These are phyloP conservation scores for Phytophthora pisi DNA, from an alignment of 352 stramenopile genomes.

Conservation along the genomic window DNA sequence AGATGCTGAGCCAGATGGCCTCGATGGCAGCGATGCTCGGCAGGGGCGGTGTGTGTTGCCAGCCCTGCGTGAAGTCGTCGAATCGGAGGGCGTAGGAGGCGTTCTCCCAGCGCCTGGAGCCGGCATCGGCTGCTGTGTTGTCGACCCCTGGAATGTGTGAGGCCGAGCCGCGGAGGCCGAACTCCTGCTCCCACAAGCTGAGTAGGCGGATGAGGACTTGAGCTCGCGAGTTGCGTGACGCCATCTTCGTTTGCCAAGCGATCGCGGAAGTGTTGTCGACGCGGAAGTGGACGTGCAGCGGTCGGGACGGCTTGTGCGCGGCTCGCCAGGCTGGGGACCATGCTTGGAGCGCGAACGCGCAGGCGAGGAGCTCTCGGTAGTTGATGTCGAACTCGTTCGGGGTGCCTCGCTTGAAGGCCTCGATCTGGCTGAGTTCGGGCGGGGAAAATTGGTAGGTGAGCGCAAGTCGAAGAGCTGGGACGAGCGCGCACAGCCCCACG, in stretches of 20 bases:
- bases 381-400: constrained; percentile 1
- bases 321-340: not conserved
- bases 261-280: constrained; percentile 26
- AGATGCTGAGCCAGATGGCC: not conserved
- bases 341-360: not conserved
- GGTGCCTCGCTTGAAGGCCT: constrained; percentile 1
- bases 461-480: not conserved
- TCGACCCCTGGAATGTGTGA: constrained; percentile 3
- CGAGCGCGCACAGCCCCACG: not conserved
- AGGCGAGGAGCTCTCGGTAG: not conserved
- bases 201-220: constrained; percentile 7
- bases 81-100: not conserved
- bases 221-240: constrained; percentile 5
- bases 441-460: not conserved
- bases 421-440: not conserved
- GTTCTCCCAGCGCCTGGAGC: not conserved
- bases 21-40: not conserved
- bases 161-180: constrained; percentile 3
- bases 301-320: not conserved
- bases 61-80: not conserved
- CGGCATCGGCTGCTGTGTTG: not conserved
- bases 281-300: constrained; percentile 19
- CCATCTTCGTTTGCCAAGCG: not conserved
- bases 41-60: not conserved
- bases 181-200: not conserved